Conservation (phyloP, 2,329 filamentous ascomycete species). For the Acephala macrosclerotiorum region DNA sequence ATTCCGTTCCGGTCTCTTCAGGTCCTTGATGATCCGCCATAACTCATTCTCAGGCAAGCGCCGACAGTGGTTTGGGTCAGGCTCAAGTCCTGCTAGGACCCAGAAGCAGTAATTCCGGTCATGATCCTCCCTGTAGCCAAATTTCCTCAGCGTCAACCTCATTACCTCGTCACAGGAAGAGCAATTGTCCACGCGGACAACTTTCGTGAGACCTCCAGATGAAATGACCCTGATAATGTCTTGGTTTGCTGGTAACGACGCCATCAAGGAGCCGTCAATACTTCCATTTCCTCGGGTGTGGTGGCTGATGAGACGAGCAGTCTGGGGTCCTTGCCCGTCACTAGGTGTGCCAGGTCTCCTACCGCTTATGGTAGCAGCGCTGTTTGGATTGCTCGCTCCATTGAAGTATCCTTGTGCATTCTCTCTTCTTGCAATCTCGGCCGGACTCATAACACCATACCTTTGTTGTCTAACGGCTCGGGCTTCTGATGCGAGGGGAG, state of each 20-base stretch:
- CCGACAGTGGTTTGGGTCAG: conserved; percentile 81
- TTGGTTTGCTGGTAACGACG: conserved; percentile 83
- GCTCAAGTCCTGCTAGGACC: conserved; percentile 84
- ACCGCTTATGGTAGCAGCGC: conserved; percentile 59
- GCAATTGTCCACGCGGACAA: conserved; percentile 91
- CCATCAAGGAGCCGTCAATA: conserved; percentile 86
- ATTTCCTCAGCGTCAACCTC: conserved; percentile 86
- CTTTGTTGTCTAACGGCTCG: conserved; percentile 51
- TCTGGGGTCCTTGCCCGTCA: conserved; percentile 67
- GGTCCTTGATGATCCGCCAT: conserved; percentile 89
- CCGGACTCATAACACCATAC: conserved; percentile 65
- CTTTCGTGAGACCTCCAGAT: conserved; percentile 88
- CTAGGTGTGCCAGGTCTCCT: conserved; percentile 67
- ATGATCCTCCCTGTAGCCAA: conserved; percentile 86
- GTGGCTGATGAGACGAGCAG: conserved; percentile 66
- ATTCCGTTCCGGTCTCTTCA: conserved; percentile 84
- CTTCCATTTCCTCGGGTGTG: conserved; percentile 85
- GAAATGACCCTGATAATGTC: conserved; percentile 93
- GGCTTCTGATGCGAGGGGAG: conserved; percentile 57
- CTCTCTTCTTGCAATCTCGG: conserved; percentile 59
- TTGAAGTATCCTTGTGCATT: conserved; percentile 59
- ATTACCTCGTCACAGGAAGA: conserved; percentile 93
- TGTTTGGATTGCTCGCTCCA: conserved; percentile 54
- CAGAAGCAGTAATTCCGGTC: conserved; percentile 98
- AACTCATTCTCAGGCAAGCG: conserved; percentile 87